Evolutionary conservation across 495 filamentous ascomycete species (phyloP), one percentile per base, ranked within the genome.

Genomic region (Lophium mytilinum): DNA sequence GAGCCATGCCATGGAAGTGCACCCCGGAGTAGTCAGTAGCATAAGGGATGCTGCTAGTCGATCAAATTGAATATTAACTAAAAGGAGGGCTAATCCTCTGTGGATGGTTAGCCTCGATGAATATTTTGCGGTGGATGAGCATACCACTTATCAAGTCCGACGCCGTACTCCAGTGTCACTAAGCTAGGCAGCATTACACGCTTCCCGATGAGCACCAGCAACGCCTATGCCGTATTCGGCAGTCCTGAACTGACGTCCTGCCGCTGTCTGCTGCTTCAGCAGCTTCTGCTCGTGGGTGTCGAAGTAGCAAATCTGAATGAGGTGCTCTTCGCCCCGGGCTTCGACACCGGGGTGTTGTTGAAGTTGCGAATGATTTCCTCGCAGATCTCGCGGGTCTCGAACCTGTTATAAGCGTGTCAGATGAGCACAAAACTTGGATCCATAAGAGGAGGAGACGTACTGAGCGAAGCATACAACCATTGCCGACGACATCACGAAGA

Each of bases 381-480:
- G 56, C 93, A 96, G 53, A 89, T 79, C 0, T 92, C 86, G 34
- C 89, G 93, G 55, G 75, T 79, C 67, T 95, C 89, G 65, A 99
- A 99, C 1, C 88, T 94, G 15, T n/a, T 58, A 35, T 3, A 34
- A 53, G 18, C 21, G 9, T 10, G 37, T 11, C 55, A 34, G 30
- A 9, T 11, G 24, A 9, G 4, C 18, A 24, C 9, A 15, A 7
- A 17, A 30, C 45, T 9, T 9, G 18, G 9, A 21, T 48, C 18
- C 9, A 24, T 40, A 60, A 15, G 40, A 39, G 37, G 30, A 9
- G 35, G 54, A 30, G 11, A 73, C 79, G 69, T 72, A 96, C 92
- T 91, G 83, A 68, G 93, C 94, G 73, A 99, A 99, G 21, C 93
- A 94, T 57, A 97, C 93, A 68, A 94, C 92, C 95, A 56, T 90